Base-by-base conservation (phyloP, 768 basidiomycete genomes). In the Suillus clintonianus region DNA sequence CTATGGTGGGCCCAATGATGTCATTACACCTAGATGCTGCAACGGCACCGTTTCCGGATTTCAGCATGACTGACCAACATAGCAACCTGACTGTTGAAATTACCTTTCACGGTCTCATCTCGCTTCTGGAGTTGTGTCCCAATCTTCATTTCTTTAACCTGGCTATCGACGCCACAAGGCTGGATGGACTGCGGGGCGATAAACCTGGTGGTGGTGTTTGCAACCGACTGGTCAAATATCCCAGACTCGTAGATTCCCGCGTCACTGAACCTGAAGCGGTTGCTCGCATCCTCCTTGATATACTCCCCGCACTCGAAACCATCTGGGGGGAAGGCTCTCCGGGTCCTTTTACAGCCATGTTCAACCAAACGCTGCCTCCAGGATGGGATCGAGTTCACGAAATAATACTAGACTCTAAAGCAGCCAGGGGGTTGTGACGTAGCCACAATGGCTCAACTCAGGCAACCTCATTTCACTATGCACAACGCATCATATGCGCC, bases 41-140 rank as follows among this genome's bases (percentile, higher is more conserved):
- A 30, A 30, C 17, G 27, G 9, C 27, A 50, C 27, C 48, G 48
- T 27, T 30, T 55, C 22, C 30, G 32, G 51, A 53, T 32, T 37
- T 37, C 15, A 9, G 3, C 32, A 41, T 7, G 24, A 5, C 13
- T 24, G n/a, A 14, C 27, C 27, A 13, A 24, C 17, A n/a, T 9
- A 17, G 2, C 15, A 22, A n/a, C 27, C n/a, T 24, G 6, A 61
- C 19, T 27, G 2, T 57, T 14, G n/a, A 60, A 34, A 41, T 60
- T n/a, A 61, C 60, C 57, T 57, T 61, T 22, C 37, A 61, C 32
- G 60, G 60, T 60, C 58, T 61, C 24, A 55, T 57, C 36, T 39
- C 30, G 14, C 37, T 61, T 22, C 36, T 61, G 22, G 32, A 27
- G 8, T 14, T 58, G 27, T 61, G 60, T 11, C 60, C 60, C 13